Base-by-base conservation (phyloP, 1,284 basidiomycete genomes). In the Austroboletus novae-zelandiae region DNA sequence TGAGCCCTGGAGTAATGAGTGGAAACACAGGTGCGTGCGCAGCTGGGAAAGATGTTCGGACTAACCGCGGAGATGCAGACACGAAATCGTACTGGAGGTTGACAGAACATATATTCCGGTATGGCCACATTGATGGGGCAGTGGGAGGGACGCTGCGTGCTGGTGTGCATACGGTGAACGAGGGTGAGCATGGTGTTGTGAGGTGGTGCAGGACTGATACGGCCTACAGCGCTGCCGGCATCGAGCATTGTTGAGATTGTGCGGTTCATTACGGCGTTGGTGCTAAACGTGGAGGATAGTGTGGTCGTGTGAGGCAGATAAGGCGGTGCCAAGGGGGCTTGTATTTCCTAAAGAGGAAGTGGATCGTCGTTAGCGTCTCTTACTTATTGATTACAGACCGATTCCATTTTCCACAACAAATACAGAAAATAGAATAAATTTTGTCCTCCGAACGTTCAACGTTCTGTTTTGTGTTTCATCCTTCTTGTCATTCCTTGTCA, bases 1-100 rank as follows among this genome's bases (percentile, higher is more conserved):
- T 84, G 0, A 72, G 72, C 18, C 84, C 84, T 5, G 71, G 72
- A 1, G 73, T 81, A 18, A 80, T 81, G 77, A 71, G 74, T 1
- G 62, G 61, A 3, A 68, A 67, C 40, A 67, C 66, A 9, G 66
- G 62, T 61, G 25, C 15, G 58, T 41, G 76, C 23, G 5, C 3
- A 1, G 42, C 29, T 15, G 31, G 20, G 40, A 9, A 15, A 9
- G 25, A 27, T 23, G 11, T 15, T 34, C 2, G 7, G 14, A 17
- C 48, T 55, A 36, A 62, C 31, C 25, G 25, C 8, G 25, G 25
- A 27, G 25, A 27, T 7, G 10, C 57, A 76, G 76, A 78, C 51
- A 78, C 78, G 18, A 62, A 61, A 9, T 71, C 66, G 55, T 78
- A 79, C 53, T 78, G 78, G 78, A 67, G 70, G 30, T 59, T 78